Percentiles rank a stretch among this genome's conserved stretches.
These are phyloP conservation scores for Sarocladium strictum DNA, from an alignment of 2,329 filamentous ascomycete species.

Conservation along the genomic window DNA sequence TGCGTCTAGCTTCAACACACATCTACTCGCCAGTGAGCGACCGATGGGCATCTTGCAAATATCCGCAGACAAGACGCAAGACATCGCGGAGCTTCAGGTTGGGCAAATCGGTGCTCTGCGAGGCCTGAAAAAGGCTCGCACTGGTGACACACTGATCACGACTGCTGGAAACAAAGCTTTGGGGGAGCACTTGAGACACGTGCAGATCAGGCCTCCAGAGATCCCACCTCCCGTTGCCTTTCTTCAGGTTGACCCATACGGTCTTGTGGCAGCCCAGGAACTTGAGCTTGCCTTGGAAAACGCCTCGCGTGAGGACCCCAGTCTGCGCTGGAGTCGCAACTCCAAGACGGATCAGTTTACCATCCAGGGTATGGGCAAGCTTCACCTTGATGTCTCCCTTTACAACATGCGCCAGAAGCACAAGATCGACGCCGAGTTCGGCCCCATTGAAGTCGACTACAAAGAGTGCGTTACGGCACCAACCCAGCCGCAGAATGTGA, in stretches of 20 bases:
- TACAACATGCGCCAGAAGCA: conserved; percentile 85
- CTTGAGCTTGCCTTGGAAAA: conserved; percentile 71
- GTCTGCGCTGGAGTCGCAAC: conserved; percentile 76
- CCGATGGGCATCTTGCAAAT: conserved; percentile 81
- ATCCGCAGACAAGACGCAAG: conserved; percentile 80
- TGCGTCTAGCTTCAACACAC: conserved; percentile 78
- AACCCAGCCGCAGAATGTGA: conserved; percentile 50
- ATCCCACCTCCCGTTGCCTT: conserved; percentile 95
- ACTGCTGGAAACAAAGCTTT: conserved; percentile 59
- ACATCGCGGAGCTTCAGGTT: conserved; percentile 71
- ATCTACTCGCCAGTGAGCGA: conserved; percentile 70
- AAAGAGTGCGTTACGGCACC: conserved; percentile 67
- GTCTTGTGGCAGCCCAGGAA: conserved; percentile 71
- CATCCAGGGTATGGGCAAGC: conserved; percentile 90
- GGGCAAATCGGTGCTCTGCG: conserved; percentile 94
- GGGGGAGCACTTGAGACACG: conserved; percentile 60
- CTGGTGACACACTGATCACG: conserved; percentile 83
- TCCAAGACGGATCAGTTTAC: conserved; percentile 91
- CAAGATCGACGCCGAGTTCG: conserved; percentile 81
- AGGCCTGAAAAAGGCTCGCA: conserved; percentile 84
- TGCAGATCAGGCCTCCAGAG: conserved; percentile 82
- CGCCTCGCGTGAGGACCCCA: conserved; percentile 86
- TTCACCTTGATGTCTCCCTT: conserved; percentile 89
- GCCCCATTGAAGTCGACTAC: conserved; percentile 91
- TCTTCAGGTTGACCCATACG: conserved; percentile 80